These are phyloP conservation scores for Suillus hirtellus DNA, from an alignment of 768 basidiomycete genomes.

Conservation along the genomic window DNA sequence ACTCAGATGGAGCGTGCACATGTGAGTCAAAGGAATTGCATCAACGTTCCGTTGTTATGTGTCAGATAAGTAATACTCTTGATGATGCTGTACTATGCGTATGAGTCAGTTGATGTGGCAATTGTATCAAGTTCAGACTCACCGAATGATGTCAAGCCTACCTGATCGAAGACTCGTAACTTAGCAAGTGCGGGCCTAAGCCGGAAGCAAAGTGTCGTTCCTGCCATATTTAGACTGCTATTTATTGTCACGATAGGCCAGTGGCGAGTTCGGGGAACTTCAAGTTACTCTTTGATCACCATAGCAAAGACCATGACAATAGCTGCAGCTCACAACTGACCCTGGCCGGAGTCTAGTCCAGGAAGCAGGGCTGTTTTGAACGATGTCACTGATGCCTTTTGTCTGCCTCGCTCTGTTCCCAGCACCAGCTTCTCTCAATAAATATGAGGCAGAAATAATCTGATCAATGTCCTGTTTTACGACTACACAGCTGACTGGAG, in stretches of 20 bases:
- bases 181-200: not conserved
- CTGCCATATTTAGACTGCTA: not conserved
- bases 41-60: too few species aligned
- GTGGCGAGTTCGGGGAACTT: not conserved
- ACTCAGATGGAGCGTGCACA: too few species aligned
- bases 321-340: not conserved
- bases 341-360: not conserved
- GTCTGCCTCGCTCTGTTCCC: slow-evolving; percentile 9
- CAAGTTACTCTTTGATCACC: slow-evolving; percentile 6
- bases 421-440: slow-evolving; percentile 8
- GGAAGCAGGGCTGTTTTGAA: not conserved
- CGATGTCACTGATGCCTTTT: not conserved
- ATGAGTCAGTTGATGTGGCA: too few species aligned
- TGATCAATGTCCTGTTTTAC: slow-evolving; percentile 8
- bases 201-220: not conserved
- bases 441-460: not conserved
- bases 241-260: not conserved
- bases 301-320: slow-evolving; percentile 10
- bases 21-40: too few species aligned
- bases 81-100: too few species aligned
- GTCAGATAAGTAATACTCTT: too few species aligned
- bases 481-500: slow-evolving; percentile 10
- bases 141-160: too few species aligned
- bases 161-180: too few species aligned
- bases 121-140: too few species aligned